Base-by-base conservation (phyloP, 2,329 filamentous ascomycete genomes). In the Coniochaeta pulveracea region DNA sequence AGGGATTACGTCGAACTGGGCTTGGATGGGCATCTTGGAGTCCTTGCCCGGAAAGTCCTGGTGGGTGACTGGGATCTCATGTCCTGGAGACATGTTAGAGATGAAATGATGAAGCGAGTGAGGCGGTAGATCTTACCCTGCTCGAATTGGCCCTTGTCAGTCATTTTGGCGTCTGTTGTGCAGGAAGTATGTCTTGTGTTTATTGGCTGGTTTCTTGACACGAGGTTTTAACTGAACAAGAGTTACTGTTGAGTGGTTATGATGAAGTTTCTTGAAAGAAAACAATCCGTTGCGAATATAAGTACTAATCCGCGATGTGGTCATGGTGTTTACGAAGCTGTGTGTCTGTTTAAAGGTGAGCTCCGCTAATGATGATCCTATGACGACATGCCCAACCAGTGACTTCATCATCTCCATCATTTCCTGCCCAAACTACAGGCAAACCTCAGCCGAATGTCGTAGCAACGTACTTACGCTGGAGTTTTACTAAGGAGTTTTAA, bases 1-100 rank as follows among this genome's bases (percentile, higher is more conserved):
- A 0, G 83, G 83, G 3, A 88, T 56, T 37, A 79, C 62, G 35
- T 80, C 73, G 36, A 70, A 73, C 27, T 70, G 60, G 2, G 81
- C 77, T 35, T 70, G 61, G 1, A 64, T 65, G 4, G 59, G 57
- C 59, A 85, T 62, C 32, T 61, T 49, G 35, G 46, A 43, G 44
- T 64, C 59, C 45, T 60, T 59, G 19, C 60, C 60, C 3, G 59
- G 60, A 38, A 63, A 62, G 3, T 50, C 46, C 40, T 63, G 61
- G 32, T 56, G 42, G 10, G 58, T 55, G 19, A 62, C 53, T 8
- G 58, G 58, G 31, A 62, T 49, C 18, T 49, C 43, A 40, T 61
- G 56, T 18, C 56, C 58, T 60, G 37, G 23, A 7, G 19, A n/a
- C n/a, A n/a, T 12, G 19, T 31, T 21, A 31, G 28, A 12, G 6